phyloP scores from a whole-genome alignment of 2,329 filamentous ascomycete genomes.

The Botrytis pseudocinerea region DNA sequence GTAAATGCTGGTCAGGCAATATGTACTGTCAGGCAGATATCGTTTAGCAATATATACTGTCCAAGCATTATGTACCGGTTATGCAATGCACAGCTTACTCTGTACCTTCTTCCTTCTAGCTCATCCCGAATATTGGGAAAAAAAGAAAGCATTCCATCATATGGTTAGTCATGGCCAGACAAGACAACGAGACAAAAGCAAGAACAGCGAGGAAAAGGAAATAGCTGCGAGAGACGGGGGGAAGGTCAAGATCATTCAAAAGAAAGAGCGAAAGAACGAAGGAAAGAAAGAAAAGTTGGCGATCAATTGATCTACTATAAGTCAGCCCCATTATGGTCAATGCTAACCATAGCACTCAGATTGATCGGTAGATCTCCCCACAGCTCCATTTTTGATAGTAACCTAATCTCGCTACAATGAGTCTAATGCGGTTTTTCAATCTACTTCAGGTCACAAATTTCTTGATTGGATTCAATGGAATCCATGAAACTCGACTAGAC shows the following conservation, averaged over 20 bases:
- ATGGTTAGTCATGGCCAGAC: background rate
- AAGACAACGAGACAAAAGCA: background rate
- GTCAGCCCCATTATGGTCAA: background rate
- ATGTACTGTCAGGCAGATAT: background rate
- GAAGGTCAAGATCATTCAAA: background rate
- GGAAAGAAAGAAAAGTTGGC: background rate
- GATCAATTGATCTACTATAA: background rate
- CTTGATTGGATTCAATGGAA: constrained; percentile 8
- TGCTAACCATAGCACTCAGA: background rate
- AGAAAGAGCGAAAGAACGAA: background rate
- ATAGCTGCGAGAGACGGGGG: background rate
- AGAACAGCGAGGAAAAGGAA: background rate
- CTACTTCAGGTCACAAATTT: constrained; percentile 20
- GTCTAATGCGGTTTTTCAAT: constrained; percentile 8
- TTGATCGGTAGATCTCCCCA: constrained; percentile 7
- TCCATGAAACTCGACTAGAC: background rate
- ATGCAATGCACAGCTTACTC: constrained; percentile 16
- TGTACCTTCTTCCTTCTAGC: constrained; percentile 1
- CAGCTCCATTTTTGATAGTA: constrained; percentile 16
- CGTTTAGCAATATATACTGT: constrained; percentile 4
- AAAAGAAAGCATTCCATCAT: background rate
- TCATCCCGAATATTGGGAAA: background rate
- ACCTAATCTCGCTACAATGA: constrained; percentile 22
- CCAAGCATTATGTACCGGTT: constrained; percentile 13
- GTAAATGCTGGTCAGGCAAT: constrained; percentile 16